Conservation (phyloP, 805 yeast species). For the Wickerhamomyces alni region DNA sequence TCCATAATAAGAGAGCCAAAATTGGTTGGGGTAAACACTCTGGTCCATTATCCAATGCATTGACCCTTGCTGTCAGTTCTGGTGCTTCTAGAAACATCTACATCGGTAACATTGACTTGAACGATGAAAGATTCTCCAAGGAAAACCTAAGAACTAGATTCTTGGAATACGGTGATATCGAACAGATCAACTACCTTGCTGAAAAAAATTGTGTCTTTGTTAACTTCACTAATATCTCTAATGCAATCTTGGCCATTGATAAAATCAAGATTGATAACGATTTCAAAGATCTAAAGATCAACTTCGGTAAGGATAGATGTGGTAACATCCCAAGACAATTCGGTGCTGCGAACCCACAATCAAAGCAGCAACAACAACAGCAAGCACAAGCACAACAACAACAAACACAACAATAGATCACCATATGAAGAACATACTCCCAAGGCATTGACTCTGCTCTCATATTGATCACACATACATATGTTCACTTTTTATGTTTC, state of each 20-base stretch:
- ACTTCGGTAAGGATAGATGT: slow-evolving; percentile 92
- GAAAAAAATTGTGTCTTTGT: slow-evolving; percentile 28
- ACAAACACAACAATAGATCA: neutral
- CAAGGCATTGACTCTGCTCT: too few species aligned
- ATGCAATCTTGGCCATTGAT: slow-evolving; percentile 88
- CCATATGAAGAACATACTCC: too few species aligned
- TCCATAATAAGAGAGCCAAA: slow-evolving; percentile 79
- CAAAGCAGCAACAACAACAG: slow-evolving; percentile 4
- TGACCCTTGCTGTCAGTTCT: slow-evolving; percentile 82
- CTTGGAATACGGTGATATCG: slow-evolving; percentile 85
- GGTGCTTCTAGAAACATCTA: slow-evolving; percentile 95
- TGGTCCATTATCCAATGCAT: slow-evolving; percentile 83
- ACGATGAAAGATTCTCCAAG: slow-evolving; percentile 36
- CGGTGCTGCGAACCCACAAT: slow-evolving; percentile 8
- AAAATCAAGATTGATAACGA: slow-evolving; percentile 74
- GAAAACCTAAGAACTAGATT: slow-evolving; percentile 66
- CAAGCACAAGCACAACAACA: slow-evolving; percentile 1
- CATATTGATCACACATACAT: too few species aligned
- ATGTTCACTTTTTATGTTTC: too few species aligned
- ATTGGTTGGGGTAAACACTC: slow-evolving; percentile 98
- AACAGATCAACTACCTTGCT: slow-evolving; percentile 82
- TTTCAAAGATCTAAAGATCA: slow-evolving; percentile 69
- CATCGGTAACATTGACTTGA: slow-evolving; percentile 60
- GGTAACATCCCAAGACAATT: slow-evolving; percentile 88
- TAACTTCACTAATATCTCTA: slow-evolving; percentile 61